Percentiles rank a stretch among this genome's conserved stretches.
phyloP scores from a whole-genome alignment of 2,329 filamentous ascomycete genomes.

The Malbranchea zuffiana region DNA sequence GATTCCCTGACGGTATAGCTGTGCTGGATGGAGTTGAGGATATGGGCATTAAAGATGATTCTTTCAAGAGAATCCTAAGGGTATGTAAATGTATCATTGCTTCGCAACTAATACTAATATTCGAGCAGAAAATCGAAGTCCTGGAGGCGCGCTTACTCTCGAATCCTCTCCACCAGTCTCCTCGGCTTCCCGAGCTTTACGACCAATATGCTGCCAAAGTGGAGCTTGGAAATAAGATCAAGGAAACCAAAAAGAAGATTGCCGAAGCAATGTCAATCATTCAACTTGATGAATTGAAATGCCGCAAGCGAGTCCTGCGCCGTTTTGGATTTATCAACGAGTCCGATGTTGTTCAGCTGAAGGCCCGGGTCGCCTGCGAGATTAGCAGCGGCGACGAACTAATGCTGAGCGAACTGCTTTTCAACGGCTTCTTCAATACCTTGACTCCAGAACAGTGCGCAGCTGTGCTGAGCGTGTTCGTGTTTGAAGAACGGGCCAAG shows the following conservation, averaged over 20 bases:
- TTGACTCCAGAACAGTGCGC: slow-evolving; percentile 79
- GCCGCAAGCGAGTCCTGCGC: slow-evolving; percentile 85
- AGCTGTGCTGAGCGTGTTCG: slow-evolving; percentile 80
- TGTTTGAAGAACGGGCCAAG: slow-evolving; percentile 92
- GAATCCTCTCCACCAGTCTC: slow-evolving; percentile 86
- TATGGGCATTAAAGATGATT: slow-evolving; percentile 86
- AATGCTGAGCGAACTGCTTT: slow-evolving; percentile 81
- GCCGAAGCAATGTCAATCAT: slow-evolving; percentile 73
- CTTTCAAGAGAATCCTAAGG: slow-evolving; percentile 78
- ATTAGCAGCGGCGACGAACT: slow-evolving; percentile 95
- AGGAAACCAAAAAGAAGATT: slow-evolving; percentile 79
- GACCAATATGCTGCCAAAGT: slow-evolving; percentile 78
- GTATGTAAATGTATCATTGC: slow-evolving; percentile 28
- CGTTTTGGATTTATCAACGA: slow-evolving; percentile 95
- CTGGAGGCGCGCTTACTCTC: slow-evolving; percentile 79
- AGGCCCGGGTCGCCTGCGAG: slow-evolving; percentile 93
- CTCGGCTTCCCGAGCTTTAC: slow-evolving; percentile 72
- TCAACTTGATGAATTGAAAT: slow-evolving; percentile 92
- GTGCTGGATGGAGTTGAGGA: slow-evolving; percentile 88
- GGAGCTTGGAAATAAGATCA: slow-evolving; percentile 64
- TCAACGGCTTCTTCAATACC: slow-evolving; percentile 98
- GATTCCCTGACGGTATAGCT: slow-evolving; percentile 87
- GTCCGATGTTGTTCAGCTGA: slow-evolving; percentile 86
- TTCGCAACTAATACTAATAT: background rate
- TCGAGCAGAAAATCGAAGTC: slow-evolving; percentile 79